Evolutionary conservation across 768 basidiomycete species (phyloP).

Genomic region (Tylopilus felleus): DNA sequence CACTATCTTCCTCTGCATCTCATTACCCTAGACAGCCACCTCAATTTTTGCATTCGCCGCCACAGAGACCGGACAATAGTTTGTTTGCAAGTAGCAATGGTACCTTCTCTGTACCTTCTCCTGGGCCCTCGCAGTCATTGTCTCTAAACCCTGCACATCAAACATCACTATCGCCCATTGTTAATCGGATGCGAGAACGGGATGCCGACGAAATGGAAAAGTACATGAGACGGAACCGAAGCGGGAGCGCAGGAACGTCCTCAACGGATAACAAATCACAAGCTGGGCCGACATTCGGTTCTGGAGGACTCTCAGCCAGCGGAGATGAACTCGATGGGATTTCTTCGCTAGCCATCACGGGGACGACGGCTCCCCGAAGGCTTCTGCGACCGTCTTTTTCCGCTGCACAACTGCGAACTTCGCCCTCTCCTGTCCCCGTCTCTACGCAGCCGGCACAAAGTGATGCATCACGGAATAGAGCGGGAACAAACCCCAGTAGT

Average conservation of each 20-base stretch:
- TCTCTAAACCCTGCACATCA: slow-evolving; percentile 36
- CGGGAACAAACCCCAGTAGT: slow-evolving; percentile 63
- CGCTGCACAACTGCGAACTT: slow-evolving; percentile 68
- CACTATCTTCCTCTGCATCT: slow-evolving; percentile 62
- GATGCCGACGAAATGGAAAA: slow-evolving; percentile 89
- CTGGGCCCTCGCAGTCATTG: slow-evolving; percentile 35
- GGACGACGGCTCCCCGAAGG: slow-evolving; percentile 57
- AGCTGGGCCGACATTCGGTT: slow-evolving; percentile 45
- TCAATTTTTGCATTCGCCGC: slow-evolving; percentile 41
- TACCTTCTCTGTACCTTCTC: slow-evolving; percentile 37
- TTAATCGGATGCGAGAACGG: slow-evolving; percentile 74
- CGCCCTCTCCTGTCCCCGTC: slow-evolving; percentile 36
- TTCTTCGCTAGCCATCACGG: slow-evolving; percentile 43
- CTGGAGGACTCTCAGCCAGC: slow-evolving; percentile 49
- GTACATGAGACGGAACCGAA: slow-evolving; percentile 77
- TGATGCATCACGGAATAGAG: slow-evolving; percentile 48
- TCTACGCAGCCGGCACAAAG: slow-evolving; percentile 39
- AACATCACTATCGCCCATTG: slow-evolving; percentile 69
- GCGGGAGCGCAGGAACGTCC: slow-evolving; percentile 71
- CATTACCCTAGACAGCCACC: slow-evolving; percentile 43
- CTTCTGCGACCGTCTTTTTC: slow-evolving; percentile 69
- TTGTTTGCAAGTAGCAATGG: slow-evolving; percentile 36
- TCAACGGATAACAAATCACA: slow-evolving; percentile 71
- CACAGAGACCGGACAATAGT: slow-evolving; percentile 32
- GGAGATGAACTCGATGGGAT: slow-evolving; percentile 54